Percentiles rank a stretch among this genome's conserved stretches.
Evolutionary conservation across 495 filamentous ascomycete genomes (phyloP).

Genomic region (Penicillium flavigenum): DNA sequence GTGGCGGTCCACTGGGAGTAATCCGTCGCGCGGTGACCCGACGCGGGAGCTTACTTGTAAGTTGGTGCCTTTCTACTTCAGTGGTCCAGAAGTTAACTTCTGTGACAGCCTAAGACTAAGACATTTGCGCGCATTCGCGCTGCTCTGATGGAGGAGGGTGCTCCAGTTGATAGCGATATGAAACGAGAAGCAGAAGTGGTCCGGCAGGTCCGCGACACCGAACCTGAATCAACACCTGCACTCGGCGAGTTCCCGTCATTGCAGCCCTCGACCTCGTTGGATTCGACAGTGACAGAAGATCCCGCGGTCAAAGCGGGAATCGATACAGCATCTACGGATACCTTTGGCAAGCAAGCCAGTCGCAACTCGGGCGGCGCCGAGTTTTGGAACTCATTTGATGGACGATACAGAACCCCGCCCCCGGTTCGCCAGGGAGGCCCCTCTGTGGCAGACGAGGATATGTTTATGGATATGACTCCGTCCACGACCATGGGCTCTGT

Average conservation of each 20-base stretch:
- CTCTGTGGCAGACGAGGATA: constrained; percentile 69
- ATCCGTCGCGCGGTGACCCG: constrained; percentile 73
- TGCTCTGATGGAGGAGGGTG: constrained; percentile 79
- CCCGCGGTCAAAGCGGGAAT: constrained; percentile 55
- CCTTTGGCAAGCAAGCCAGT: constrained; percentile 70
- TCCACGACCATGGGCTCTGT: constrained; percentile 45
- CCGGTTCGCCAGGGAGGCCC: constrained; percentile 53
- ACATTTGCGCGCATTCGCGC: constrained; percentile 90
- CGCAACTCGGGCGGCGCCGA: constrained; percentile 67
- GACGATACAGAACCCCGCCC: constrained; percentile 62
- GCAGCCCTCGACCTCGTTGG: constrained; percentile 51
- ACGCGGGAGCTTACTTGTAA: constrained; percentile 81
- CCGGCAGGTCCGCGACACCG: constrained; percentile 82
- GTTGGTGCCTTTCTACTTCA: constrained; percentile 20
- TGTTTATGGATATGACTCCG: constrained; percentile 72
- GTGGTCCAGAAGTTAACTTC: not conserved
- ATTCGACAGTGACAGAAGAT: constrained; percentile 50
- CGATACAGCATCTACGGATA: constrained; percentile 54
- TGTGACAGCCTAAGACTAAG: constrained; percentile 80
- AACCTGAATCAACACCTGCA: constrained; percentile 45
- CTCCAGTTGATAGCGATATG: constrained; percentile 84
- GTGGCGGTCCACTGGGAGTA: constrained; percentile 47
- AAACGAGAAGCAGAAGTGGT: constrained; percentile 93
- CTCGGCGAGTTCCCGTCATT: constrained; percentile 40
- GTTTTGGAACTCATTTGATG: constrained; percentile 79